These are phyloP conservation scores for Salix exigua DNA, from an alignment of 345 rosid species.

Conservation along the genomic window DNA sequence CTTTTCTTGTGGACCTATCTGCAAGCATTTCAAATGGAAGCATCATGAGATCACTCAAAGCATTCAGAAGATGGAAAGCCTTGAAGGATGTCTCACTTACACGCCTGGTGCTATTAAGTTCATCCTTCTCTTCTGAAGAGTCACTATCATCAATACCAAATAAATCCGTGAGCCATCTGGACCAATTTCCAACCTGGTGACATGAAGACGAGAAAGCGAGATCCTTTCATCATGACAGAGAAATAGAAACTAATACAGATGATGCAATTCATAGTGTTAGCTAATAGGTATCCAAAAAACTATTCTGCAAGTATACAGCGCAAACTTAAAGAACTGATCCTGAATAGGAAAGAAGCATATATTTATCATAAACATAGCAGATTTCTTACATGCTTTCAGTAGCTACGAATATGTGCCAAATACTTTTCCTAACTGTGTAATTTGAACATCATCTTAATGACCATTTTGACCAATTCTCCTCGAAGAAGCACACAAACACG, in stretches of 20 bases:
- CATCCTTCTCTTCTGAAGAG: slow-evolving; percentile 28
- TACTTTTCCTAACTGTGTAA: not conserved
- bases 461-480: not conserved
- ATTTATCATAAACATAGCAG: not conserved
- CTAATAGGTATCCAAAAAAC: not conserved
- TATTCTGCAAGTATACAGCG: not conserved
- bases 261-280: not conserved
- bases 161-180: slow-evolving; percentile 89
- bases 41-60: slow-evolving; percentile 94
- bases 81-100: slow-evolving; percentile 50
- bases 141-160: slow-evolving; percentile 66
- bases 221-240: not conserved
- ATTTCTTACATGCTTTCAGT: not conserved
- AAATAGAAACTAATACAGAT: not conserved
- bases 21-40: slow-evolving; percentile 87
- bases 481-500: not conserved
- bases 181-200: slow-evolving; percentile 83
- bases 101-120: slow-evolving; percentile 22
- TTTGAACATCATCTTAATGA: not conserved
- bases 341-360: not conserved
- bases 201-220: slow-evolving; percentile 2
- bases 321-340: not conserved
- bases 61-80: slow-evolving; percentile 70
- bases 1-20: slow-evolving; percentile 66
- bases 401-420: not conserved